Evolutionary conservation across 257 asterid genomes (phyloP), one percentile per base, ranked within the genome.

Genomic region (Buddleja alternifolia): DNA sequence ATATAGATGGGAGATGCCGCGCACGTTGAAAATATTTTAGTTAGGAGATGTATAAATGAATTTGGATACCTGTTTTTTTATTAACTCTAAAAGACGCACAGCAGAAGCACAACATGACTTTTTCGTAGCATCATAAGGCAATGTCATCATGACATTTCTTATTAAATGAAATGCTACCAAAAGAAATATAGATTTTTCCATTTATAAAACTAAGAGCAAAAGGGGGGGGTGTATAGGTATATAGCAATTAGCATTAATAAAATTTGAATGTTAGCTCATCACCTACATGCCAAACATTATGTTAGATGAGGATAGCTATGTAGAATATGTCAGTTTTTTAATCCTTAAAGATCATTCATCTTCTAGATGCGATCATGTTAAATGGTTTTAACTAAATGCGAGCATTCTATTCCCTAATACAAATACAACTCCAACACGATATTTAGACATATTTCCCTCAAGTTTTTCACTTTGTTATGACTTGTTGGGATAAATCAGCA

Each of bases 171-270:
- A 41, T 41, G 11, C 47, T 10, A 10, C 14, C n/a, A n/a, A 41
- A 10, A 41, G n/a, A 6, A 41, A n/a, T 8, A 41, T 10, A 41
- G n/a, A 41, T n/a, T 7, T 41, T 41, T 1, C 47, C 47, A 41
- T 41, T 8, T 10, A 14, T 8, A 29, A 20, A n/a, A 47, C 10
- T 41, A 8, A 39, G 60, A 60, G 47, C n/a, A n/a, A n/a, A 10
- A 69, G n/a, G n/a, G n/a, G n/a, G n/a, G n/a, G n/a, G n/a, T n/a
- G 44, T 14, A 9, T 4, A 69, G 46, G 4, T 20, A 8, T 10
- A 41, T 21, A 2, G 29, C 44, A 23, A 57, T 57, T 45, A 69
- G 67, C 60, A 46, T 46, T 48, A 47, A 19, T 19, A n/a, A 39
- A 29, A 44, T 58, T 57, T 32, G 7, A 16, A 19, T 10, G 34